Base-by-base conservation (phyloP, 2,329 filamentous ascomycete genomes). In the Leptographium flavum region DNA sequence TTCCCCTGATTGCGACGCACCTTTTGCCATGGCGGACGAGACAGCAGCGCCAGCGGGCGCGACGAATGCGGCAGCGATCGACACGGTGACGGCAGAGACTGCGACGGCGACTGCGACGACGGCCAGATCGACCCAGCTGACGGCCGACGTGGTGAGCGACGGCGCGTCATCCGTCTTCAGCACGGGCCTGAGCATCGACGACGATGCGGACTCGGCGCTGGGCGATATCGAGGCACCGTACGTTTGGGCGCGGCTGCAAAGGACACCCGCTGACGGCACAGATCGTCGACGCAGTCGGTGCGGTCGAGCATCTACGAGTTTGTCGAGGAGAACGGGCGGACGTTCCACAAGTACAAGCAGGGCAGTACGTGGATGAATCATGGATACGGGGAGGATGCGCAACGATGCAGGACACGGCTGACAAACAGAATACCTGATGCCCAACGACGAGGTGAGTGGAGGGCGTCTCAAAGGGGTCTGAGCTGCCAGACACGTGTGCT, bases 321-420 rank as follows among this genome's bases (percentile, higher is more conserved):
- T 43, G 47, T 51, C 36, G 47, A 50, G n/a, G 50, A 52, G 27
- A 47, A 51, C 31, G 50, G 50, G 3, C 43, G 49, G 31, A 52
- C 49, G 3, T 52, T 49, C 27, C 50, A 52, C 45, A 47, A 42
- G 13, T 52, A 49, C 46, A 52, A 52, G 37, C 45, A 52, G 36
- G 50, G 49, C 22, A 49, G 49, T 52, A 43, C 32, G 47, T 45
- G 17, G 13, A n/a, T 21, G 15, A 22, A 30, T n/a, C n/a, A n/a
- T n/a, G n/a, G n/a, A n/a, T n/a, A n/a, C n/a, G n/a, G n/a, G n/a
- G n/a, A n/a, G n/a, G n/a, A n/a, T n/a, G n/a, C n/a, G n/a, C n/a
- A n/a, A n/a, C n/a, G n/a, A n/a, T n/a, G n/a, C n/a, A n/a, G n/a
- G n/a, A n/a, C n/a, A n/a, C n/a, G n/a, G 15, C 39, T 39, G 28